Evolutionary conservation across 148 eudicot genomes (phyloP).

Genomic region (Bassia scoparia): DNA sequence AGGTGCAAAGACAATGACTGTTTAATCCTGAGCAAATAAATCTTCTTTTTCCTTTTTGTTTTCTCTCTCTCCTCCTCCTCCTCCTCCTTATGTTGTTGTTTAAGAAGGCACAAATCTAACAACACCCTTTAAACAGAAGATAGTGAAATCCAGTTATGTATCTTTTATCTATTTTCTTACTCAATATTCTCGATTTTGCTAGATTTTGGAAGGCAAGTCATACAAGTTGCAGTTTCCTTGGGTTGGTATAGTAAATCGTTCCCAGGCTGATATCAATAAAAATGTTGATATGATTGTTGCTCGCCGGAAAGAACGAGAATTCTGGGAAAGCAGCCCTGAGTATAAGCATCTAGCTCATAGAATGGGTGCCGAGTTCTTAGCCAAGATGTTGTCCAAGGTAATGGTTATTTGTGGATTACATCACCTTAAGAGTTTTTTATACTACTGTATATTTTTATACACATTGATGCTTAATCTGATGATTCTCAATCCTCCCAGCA

Average conservation of each 20-base stretch:
- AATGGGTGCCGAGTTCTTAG: constrained; percentile 96
- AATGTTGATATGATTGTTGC: constrained; percentile 93
- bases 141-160: neutral
- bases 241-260: constrained; percentile 97
- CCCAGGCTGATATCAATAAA: constrained; percentile 95
- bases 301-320: constrained; percentile 80
- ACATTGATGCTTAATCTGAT: neutral
- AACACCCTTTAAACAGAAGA: neutral
- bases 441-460: neutral
- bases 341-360: constrained; percentile 81
- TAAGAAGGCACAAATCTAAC: neutral
- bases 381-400: constrained; percentile 87
- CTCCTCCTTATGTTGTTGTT: too few relatives aligned
- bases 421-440: neutral
- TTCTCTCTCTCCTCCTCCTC: too few relatives aligned
- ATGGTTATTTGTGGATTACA: neutral
- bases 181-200: constrained; percentile 5
- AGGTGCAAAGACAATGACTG: neutral
- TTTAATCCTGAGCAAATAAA: neutral
- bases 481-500: constrained; percentile 51
- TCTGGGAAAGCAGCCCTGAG: constrained; percentile 72
- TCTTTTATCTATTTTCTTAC: neutral
- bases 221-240: constrained; percentile 84
- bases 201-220: constrained; percentile 92
- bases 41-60: neutral